Evolutionary conservation across 768 basidiomycete species (phyloP).

Genomic region (Tephrocybe sp.): DNA sequence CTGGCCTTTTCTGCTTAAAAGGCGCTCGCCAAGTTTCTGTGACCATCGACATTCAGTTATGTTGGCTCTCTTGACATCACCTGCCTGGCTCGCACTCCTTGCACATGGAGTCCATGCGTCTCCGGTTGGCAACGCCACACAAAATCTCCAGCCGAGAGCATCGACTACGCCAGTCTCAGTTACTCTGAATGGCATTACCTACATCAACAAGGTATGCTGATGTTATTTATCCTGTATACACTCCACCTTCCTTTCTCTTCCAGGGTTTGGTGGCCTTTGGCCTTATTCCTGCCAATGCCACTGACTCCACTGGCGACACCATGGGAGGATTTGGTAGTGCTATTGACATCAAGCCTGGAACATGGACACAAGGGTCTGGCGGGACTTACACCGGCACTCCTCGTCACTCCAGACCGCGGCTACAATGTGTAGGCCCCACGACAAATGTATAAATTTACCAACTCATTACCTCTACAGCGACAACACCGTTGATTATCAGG

Average conservation of each 20-base stretch:
- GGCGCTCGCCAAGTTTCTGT: no score
- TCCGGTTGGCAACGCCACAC: neutral
- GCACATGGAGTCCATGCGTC: neutral
- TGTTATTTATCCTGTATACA: neutral
- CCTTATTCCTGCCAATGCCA: conserved; percentile 54
- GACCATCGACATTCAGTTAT: neutral
- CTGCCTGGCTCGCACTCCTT: conserved; percentile 1
- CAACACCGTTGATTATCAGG: conserved; percentile 57
- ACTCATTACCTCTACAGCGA: conserved; percentile 29
- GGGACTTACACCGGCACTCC: conserved; percentile 42
- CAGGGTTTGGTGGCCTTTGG: conserved; percentile 60
- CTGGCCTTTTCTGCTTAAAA: no score
- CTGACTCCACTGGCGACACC: conserved; percentile 57
- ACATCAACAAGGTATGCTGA: conserved; percentile 12
- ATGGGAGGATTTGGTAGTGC: conserved; percentile 64
- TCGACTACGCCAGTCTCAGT: conserved; percentile 7
- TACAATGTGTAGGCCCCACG: conserved; percentile 46
- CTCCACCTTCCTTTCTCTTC: neutral
- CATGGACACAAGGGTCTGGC: conserved; percentile 32
- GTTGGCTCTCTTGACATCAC: neutral
- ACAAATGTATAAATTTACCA: neutral
- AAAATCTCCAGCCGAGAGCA: neutral
- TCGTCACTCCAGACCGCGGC: conserved; percentile 56
- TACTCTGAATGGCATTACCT: conserved; percentile 11
- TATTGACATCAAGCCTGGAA: conserved; percentile 51